Evolutionary conservation across 2,329 filamentous ascomycete genomes (phyloP).

Genomic region (Fusarium bactridioides): DNA sequence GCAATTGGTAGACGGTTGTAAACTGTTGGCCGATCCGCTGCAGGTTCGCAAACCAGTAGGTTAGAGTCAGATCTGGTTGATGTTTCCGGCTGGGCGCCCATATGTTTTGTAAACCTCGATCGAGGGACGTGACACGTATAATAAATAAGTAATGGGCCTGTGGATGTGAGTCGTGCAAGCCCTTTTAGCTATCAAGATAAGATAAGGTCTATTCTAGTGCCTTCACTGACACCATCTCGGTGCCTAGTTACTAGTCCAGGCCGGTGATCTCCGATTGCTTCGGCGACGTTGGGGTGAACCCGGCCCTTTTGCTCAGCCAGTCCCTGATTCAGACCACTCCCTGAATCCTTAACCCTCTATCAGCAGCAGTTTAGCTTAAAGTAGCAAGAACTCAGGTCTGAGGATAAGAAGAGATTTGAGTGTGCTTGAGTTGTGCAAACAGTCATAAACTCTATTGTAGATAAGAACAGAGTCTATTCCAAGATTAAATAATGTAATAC

Average conservation of each 20-base stretch:
- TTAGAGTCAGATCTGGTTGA: neutral
- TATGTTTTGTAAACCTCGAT: fast-evolving
- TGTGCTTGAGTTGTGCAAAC: no score
- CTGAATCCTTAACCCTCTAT: no score
- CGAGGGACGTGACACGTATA: neutral
- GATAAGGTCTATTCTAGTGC: neutral
- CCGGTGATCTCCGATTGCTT: no score
- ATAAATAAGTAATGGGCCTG: neutral
- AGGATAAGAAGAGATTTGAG: no score
- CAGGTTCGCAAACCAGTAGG: neutral
- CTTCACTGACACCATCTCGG: neutral
- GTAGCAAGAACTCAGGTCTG: no score
- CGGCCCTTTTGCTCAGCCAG: no score
- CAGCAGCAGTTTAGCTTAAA: no score
- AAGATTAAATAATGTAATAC: neutral
- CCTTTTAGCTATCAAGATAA: neutral
- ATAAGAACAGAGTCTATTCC: neutral
- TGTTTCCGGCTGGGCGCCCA: neutral
- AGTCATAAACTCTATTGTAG: neutral
- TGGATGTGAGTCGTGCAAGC: neutral
- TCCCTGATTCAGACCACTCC: no score
- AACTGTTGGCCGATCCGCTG: neutral
- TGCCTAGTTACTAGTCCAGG: neutral
- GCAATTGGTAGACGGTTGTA: neutral
- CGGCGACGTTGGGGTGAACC: no score